Percentiles rank a stretch among this genome's conserved stretches.
phyloP scores from a whole-genome alignment of 192 early-diverging fungal genomes.

The Podila epicladia region DNA sequence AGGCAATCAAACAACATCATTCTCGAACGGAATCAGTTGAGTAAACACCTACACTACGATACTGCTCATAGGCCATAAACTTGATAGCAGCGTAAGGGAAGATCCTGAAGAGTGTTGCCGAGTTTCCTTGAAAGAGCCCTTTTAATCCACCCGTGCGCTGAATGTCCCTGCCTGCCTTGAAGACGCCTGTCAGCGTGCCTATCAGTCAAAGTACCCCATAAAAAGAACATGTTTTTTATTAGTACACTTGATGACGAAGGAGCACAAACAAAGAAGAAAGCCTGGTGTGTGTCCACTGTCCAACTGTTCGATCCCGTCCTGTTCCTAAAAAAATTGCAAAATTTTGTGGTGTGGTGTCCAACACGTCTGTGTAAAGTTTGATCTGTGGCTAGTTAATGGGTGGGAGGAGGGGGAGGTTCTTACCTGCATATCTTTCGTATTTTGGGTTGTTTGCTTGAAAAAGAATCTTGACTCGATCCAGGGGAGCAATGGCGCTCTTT shows the following conservation, averaged over 20 bases:
- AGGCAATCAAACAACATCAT: no score
- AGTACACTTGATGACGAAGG: not conserved
- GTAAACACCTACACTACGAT: constrained; percentile 54
- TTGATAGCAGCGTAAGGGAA: constrained; percentile 97
- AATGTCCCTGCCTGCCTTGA: constrained; percentile 81
- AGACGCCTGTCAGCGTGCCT: constrained; percentile 81
- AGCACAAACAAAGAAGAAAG: not conserved
- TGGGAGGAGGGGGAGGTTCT: not conserved
- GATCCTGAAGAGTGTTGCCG: constrained; percentile 89
- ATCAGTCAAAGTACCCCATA: not conserved
- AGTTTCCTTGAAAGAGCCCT: constrained; percentile 95
- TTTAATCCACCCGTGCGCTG: constrained; percentile 69
- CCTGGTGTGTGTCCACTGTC: not conserved
- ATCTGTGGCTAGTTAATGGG: not conserved
- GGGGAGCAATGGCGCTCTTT: constrained; percentile 80
- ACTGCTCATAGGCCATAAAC: constrained; percentile 96
- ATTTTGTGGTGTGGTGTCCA: no score
- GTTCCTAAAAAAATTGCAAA: no score
- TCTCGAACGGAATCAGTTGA: not conserved
- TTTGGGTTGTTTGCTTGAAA: constrained; percentile 80
- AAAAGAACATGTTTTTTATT: no score
- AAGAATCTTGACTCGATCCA: constrained; percentile 86
- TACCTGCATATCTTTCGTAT: constrained; percentile 71
- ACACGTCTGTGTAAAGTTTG: not conserved
- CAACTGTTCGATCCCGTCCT: no score